These are phyloP conservation scores for Metschnikowia proteae DNA, from an alignment of 805 yeast genomes.

Conservation along the genomic window DNA sequence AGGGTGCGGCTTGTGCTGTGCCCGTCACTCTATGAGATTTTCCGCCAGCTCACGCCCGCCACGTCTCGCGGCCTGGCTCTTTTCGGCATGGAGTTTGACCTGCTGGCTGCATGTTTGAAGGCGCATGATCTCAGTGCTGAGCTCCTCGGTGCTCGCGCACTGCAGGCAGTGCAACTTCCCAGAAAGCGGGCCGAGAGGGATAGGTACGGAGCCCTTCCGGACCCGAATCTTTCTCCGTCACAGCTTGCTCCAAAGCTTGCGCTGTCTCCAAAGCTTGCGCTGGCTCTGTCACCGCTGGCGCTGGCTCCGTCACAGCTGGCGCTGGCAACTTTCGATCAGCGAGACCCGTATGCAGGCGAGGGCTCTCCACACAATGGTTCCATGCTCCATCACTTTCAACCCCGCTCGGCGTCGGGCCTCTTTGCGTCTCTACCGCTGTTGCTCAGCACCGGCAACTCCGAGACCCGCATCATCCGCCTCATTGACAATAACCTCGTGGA, in stretches of 20 bases:
- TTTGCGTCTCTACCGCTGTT: neutral
- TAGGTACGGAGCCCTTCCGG: too few species aligned
- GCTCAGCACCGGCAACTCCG: constrained; percentile 9
- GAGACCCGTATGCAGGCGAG: too few species aligned
- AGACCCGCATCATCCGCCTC: constrained; percentile 30
- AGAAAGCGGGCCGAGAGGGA: too few species aligned
- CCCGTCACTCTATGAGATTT: constrained; percentile 41
- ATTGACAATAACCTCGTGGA: constrained; percentile 40
- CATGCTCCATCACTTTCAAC: neutral
- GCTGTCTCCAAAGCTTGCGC: too few species aligned
- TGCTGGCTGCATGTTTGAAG: neutral
- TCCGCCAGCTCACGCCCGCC: constrained; percentile 40
- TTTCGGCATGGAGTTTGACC: constrained; percentile 7
- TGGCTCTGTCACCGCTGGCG: too few species aligned
- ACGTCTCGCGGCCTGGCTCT: constrained; percentile 21
- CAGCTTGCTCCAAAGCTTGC: too few species aligned
- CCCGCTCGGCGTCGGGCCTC: neutral
- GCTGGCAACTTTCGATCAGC: too few species aligned
- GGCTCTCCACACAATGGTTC: too few species aligned
- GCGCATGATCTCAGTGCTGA: neutral
- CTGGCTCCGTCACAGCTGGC: too few species aligned
- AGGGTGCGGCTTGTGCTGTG: constrained; percentile 46
- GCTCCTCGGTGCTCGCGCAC: neutral
- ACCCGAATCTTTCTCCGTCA: too few species aligned
- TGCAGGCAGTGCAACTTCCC: neutral